A percentile compares a stretch with the other conserved stretches of the same genome.
phyloP scores from a whole-genome alignment of 2,329 filamentous ascomycete genomes.

The Paracamarosporium sp. region DNA sequence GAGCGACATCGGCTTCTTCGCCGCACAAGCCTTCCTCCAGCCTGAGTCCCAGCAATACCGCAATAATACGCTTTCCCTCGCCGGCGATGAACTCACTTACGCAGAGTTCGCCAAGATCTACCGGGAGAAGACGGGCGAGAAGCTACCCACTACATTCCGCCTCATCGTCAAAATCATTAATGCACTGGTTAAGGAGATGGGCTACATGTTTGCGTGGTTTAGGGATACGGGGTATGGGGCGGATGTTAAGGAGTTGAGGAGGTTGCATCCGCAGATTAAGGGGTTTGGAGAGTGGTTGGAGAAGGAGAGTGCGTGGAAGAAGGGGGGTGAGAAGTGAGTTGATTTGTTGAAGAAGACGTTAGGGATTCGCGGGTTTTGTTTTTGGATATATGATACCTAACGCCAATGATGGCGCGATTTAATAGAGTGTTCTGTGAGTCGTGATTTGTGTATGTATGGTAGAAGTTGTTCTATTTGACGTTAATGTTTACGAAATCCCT shows the following conservation, averaged over 20 bases:
- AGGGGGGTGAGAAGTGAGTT: not conserved
- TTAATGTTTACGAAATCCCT: no score
- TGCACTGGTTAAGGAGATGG: slow-evolving; percentile 42
- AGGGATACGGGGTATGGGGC: not conserved
- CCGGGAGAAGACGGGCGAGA: slow-evolving; percentile 48
- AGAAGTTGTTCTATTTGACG: no score
- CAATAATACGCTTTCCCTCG: slow-evolving; percentile 49
- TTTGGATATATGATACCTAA: not conserved
- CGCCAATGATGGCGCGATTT: no score
- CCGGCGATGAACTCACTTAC: slow-evolving; percentile 56
- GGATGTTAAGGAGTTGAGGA: not conserved
- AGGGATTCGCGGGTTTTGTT: no score
- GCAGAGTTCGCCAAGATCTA: slow-evolving; percentile 50
- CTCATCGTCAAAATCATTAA: slow-evolving; percentile 39
- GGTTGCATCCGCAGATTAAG: not conserved
- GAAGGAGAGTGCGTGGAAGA: not conserved
- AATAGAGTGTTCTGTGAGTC: no score
- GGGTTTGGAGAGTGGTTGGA: not conserved
- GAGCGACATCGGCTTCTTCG: slow-evolving; percentile 56
- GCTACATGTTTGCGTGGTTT: slow-evolving; percentile 55
- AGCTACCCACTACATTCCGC: slow-evolving; percentile 47
- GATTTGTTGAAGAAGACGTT: not conserved
- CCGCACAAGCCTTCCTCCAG: slow-evolving; percentile 52
- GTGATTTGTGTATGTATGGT: no score
- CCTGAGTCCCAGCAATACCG: slow-evolving; percentile 36